A percentile compares a stretch with the other conserved stretches of the same genome.
Conservation (phyloP, 2,329 filamentous ascomycete genomes). For the Ambrosiella cleistominuta region DNA sequence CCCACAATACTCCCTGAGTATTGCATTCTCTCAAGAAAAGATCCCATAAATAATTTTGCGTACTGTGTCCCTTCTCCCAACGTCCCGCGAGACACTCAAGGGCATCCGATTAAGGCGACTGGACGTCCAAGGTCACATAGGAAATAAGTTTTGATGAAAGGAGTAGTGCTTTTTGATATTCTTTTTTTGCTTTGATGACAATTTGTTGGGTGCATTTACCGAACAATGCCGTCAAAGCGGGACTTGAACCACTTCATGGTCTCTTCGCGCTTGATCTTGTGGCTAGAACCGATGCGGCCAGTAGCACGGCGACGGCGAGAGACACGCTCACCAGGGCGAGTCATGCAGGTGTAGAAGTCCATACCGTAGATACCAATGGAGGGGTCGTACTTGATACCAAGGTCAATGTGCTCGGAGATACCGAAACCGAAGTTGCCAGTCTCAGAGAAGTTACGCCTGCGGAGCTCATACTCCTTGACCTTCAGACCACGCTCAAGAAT, state of each 20-base stretch:
- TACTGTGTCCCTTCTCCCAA: conserved; percentile 16
- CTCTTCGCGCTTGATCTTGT: conserved; percentile 89
- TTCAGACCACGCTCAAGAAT: conserved; percentile 99
- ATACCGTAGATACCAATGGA: conserved; percentile 98
- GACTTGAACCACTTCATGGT: conserved; percentile 89
- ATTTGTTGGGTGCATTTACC: conserved; percentile 44
- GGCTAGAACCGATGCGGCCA: conserved; percentile 66
- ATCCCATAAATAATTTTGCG: conserved; percentile 20
- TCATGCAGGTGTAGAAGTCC: conserved; percentile 99
- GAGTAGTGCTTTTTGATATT: conserved; percentile 12
- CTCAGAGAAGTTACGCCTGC: conserved; percentile 99
- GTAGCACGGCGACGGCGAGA: conserved; percentile 84
- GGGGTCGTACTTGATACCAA: conserved; percentile 99
- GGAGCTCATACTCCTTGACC: conserved; percentile 99
- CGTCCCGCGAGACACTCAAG: conserved; percentile 11
- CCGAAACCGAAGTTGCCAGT: conserved; percentile 99
- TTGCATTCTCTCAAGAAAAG: conserved; percentile 17
- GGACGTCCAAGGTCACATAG: conserved; percentile 12
- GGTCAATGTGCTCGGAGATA: conserved; percentile 99
- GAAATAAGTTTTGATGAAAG: conserved; percentile 10
- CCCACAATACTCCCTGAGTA: conserved; percentile 14
- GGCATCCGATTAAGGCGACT: conserved; percentile 9
- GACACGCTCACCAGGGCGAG: conserved; percentile 94
- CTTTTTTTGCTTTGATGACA: conserved; percentile 11
- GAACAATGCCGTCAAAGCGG: conserved; percentile 95